These are phyloP conservation scores for Alnus rubra DNA, from an alignment of 306 rosid species.

Conservation along the genomic window DNA sequence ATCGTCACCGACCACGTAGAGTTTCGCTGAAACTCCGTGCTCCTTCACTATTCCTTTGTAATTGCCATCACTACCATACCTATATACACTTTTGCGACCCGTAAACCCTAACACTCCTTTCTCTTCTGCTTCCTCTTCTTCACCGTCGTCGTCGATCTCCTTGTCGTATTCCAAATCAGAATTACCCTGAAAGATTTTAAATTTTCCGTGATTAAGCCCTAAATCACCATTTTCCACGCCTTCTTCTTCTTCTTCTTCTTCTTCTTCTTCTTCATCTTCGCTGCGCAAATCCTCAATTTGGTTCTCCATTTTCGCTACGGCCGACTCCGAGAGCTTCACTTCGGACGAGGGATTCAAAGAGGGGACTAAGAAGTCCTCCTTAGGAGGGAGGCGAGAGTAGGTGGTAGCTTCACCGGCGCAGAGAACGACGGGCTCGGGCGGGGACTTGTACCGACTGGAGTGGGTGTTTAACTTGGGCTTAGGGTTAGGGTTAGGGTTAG, in stretches of 20 bases:
- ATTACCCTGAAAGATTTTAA: slow-evolving; percentile 38
- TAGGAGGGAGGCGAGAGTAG: slow-evolving; percentile 81
- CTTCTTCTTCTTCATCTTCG: slow-evolving; percentile 23
- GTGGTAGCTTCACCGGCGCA: slow-evolving; percentile 79
- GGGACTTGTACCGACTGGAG: slow-evolving; percentile 24
- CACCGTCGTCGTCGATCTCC: slow-evolving; percentile 14
- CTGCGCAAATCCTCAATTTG: slow-evolving; percentile 24
- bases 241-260: slow-evolving; percentile 20
- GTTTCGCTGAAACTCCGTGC: slow-evolving; percentile 13
- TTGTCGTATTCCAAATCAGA: slow-evolving; percentile 39
- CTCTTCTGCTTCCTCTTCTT: slow-evolving; percentile 35
- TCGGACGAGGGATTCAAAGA: slow-evolving; percentile 38
- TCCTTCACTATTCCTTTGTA: slow-evolving; percentile 14
- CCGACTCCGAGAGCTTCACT: slow-evolving; percentile 73
- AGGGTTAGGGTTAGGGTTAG: slow-evolving; percentile 29
- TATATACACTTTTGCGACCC: slow-evolving; percentile 21
- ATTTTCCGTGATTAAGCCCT: slow-evolving; percentile 26
- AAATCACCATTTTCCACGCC: slow-evolving; percentile 25
- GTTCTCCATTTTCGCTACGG: slow-evolving; percentile 30
- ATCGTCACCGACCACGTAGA: neutral
- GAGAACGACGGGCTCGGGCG: slow-evolving; percentile 37
- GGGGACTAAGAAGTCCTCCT: slow-evolving; percentile 56
- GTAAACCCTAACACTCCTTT: slow-evolving; percentile 14
- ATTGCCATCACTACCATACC: neutral
- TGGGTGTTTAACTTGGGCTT: slow-evolving; percentile 30